A percentile compares a stretch with the other conserved stretches of the same genome.
Conservation (phyloP, 768 basidiomycete species). For the Tulasnella sp. region DNA sequence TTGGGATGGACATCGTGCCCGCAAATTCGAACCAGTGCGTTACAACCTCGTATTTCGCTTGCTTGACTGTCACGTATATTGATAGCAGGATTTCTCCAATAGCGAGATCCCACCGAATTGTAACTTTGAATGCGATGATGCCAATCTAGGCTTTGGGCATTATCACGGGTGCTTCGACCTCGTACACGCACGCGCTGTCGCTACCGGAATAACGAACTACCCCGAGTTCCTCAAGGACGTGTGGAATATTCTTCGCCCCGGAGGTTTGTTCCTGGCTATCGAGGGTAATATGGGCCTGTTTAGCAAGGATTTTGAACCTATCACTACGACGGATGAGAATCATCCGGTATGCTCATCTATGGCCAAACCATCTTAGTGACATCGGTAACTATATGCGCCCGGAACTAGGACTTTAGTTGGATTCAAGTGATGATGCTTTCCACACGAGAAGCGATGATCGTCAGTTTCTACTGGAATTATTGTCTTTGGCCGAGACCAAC, state of each 20-base stretch:
- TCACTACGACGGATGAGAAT: constrained; percentile 9
- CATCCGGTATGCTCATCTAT: neutral
- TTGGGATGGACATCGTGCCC: constrained; percentile 16
- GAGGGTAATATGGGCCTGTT: constrained; percentile 1
- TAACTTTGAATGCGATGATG: constrained; percentile 15
- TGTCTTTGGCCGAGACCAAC: too few relatives aligned
- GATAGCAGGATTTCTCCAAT: too few relatives aligned
- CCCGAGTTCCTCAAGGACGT: neutral
- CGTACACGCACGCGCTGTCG: neutral
- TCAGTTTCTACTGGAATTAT: too few relatives aligned
- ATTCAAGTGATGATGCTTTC: too few relatives aligned
- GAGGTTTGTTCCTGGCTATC: neutral
- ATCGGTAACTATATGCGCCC: too few relatives aligned
- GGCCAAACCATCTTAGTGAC: too few relatives aligned
- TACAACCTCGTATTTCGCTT: neutral
- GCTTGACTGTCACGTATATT: neutral
- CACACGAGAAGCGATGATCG: too few relatives aligned
- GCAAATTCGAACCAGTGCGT: neutral
- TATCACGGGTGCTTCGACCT: constrained; percentile 1
- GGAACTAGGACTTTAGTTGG: too few relatives aligned
- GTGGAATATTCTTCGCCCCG: neutral
- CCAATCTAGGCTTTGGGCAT: constrained; percentile 12
- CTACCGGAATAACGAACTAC: constrained; percentile 4
- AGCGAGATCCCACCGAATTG: neutral
- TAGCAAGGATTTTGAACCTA: constrained; percentile 11